Evolutionary conservation across 768 basidiomycete species (phyloP), one percentile per base, ranked within the genome.

Genomic region (Grammothele lineata): DNA sequence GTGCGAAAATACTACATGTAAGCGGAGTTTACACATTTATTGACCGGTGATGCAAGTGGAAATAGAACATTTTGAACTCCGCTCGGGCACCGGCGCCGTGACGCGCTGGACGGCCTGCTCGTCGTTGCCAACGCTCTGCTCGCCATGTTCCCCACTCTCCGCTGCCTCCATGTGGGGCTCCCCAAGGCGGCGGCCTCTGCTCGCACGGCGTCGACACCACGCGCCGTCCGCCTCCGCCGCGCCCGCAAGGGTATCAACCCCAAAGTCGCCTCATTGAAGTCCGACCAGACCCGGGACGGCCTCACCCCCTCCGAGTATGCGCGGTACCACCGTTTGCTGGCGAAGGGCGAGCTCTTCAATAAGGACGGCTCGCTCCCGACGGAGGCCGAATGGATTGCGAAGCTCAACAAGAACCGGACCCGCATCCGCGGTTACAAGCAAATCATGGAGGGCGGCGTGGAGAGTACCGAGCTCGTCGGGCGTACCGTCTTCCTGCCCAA

Each of bases 401-500:
- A 66, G 37, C 66, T 82, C 48, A 79, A 86, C 61, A 66, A 68
- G 21, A 74, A 76, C 26, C 75, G 87, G 48, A 72, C 75, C 25
- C 78, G 87, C 17, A 61, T 89, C 40, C 87, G 87, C 55, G 88
- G 88, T 64, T 66, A 83, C 53, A 68, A 68, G 43, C 34, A 56
- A 49, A 58, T 58, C 19, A 42, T 49, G 40, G 67, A 69, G 32
- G 64, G 68, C 12, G 74, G 73, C 14, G 67, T 73, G 25, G 58
- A 63, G 38, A 69, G 76, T 39, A 69, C 70, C 8, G 69, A 75
- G 54, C 77, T 92, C 44, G 76, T 91, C 45, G 93, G 88, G 44
- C 81, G 86, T 57, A 81, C 81, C 53, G 74, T 96, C 19, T 96
- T 92, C 70, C 83, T 97, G 30, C 93, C 93, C 33, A 95, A 97